Evolutionary conservation across 2,329 filamentous ascomycete species (phyloP), one percentile per base, ranked within the genome.

Genomic region (Ophiostoma perfectum): DNA sequence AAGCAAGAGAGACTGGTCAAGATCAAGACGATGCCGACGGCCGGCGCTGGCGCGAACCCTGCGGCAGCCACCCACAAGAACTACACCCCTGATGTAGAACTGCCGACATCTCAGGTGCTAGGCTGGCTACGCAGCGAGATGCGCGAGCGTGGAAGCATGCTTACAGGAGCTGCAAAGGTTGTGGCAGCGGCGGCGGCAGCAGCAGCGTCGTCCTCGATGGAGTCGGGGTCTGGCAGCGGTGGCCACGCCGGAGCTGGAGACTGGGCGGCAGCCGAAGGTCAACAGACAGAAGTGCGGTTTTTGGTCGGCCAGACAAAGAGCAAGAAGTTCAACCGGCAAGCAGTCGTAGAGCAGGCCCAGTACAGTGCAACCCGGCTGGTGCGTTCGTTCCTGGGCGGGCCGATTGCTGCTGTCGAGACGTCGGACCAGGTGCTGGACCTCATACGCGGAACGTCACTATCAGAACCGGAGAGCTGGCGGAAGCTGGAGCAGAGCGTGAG

Each of bases 251-350:
- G 67, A 4, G n/a, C 41, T 5, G 68, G 66, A 16, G 70, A 65
- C 18, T 12, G 47, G 69, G 66, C 3, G 62, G 55, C 42, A 11
- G 55, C 55, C 1, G 60, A 68, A 4, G 67, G 64, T 7, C 68
- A 69, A 45, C 67, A 87, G 69, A 88, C 90, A 73, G 90, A 94
- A 68, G 93, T 98, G 63, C 89, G 90, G 70, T 89, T 98, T n/a
- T 83, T 97, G 4, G 85, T 93, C 5, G 87, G 91, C 0, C 89
- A 91, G 69, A 93, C 92, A 65, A 88, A 89, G 74, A 92, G 89
- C 77, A 97, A 97, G 79, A 98, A 97, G 80, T 91, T 90, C 71
- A 97, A 97, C 78, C 88, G 94, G 67, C 88, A 88, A 75, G 89
- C 89, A 41, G 92, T 98, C 65, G 88, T 97, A 64, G 92, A 96